Conservation (phyloP, 2,329 filamentous ascomycete species). For the Myriosclerotinia duriaeana region DNA sequence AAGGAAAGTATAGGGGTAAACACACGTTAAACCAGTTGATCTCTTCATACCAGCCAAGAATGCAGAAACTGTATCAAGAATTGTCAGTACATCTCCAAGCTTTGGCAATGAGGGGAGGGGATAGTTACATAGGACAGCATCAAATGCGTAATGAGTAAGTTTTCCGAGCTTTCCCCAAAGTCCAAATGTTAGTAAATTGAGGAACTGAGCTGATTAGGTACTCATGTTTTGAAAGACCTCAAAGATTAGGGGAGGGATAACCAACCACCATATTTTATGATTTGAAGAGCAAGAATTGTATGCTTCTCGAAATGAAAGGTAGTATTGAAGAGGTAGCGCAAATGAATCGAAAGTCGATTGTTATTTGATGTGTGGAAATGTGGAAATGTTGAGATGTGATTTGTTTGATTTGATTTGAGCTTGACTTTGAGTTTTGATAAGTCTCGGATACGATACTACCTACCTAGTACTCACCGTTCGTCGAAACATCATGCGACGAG, state of each 20-base stretch:
- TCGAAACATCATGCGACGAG: background rate
- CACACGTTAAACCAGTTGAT: conserved; percentile 96
- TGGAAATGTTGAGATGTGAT: background rate
- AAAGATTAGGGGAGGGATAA: conserved; percentile 25
- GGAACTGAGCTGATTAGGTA: conserved; percentile 53
- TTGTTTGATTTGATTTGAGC: background rate
- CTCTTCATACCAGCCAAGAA: conserved; percentile 97
- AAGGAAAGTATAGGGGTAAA: conserved; percentile 38
- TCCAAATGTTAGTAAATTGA: conserved; percentile 68
- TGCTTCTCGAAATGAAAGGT: background rate
- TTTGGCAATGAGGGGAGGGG: background rate
- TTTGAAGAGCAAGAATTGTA: background rate
- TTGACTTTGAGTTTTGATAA: conserved; percentile 10
- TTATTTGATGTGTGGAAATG: background rate
- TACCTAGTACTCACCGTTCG: background rate
- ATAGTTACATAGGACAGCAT: conserved; percentile 82
- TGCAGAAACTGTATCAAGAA: conserved; percentile 69
- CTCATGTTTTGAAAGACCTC: conserved; percentile 41
- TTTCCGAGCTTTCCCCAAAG: conserved; percentile 81
- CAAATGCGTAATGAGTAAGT: conserved; percentile 91
- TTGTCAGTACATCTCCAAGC: background rate
- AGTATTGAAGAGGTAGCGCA: background rate
- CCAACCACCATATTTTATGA: conserved; percentile 45
- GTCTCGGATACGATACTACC: conserved; percentile 6
- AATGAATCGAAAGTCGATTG: background rate